Evolutionary conservation across 108 stramenopile genomes (phyloP).

Genomic region (Pseudonitzschia pungens): DNA sequence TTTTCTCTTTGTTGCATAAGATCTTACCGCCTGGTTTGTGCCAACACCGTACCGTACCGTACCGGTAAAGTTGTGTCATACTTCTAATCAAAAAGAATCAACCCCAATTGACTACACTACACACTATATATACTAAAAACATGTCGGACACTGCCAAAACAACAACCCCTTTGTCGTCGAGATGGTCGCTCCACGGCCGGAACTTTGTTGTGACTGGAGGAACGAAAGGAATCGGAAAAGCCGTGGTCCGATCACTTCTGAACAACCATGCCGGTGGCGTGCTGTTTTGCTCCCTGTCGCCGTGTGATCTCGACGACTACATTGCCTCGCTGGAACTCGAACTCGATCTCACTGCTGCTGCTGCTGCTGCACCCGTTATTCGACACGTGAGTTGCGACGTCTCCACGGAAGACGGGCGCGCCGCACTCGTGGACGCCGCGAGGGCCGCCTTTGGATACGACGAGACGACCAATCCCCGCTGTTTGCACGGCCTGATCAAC

Average conservation of each 20-base stretch:
- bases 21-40: too few species aligned
- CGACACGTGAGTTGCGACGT: conserved; percentile 60
- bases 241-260: conserved; percentile 43
- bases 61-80: too few species aligned
- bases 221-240: conserved; percentile 61
- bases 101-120: too few species aligned
- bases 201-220: conserved; percentile 70
- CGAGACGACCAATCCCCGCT: conserved; percentile 24
- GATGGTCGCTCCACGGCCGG: conserved; percentile 55
- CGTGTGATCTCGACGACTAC: conserved; percentile 23
- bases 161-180: neutral
- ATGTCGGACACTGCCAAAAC: neutral
- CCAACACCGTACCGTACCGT: too few species aligned
- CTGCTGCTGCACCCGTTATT: conserved; percentile 24
- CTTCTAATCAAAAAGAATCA: too few species aligned
- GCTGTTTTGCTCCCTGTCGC: conserved; percentile 50
- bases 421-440: conserved; percentile 28
- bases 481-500: conserved; percentile 85
- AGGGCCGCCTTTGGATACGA: conserved; percentile 21
- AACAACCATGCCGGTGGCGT: conserved; percentile 45
- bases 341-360: too few species aligned
- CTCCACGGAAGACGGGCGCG: conserved; percentile 60
- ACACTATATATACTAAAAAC: neutral
- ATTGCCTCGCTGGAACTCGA: conserved; percentile 27
- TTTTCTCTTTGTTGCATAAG: too few species aligned